These are phyloP conservation scores for Apiospora rasikravindrae DNA, from an alignment of 2,329 filamentous ascomycete genomes.

Conservation along the genomic window DNA sequence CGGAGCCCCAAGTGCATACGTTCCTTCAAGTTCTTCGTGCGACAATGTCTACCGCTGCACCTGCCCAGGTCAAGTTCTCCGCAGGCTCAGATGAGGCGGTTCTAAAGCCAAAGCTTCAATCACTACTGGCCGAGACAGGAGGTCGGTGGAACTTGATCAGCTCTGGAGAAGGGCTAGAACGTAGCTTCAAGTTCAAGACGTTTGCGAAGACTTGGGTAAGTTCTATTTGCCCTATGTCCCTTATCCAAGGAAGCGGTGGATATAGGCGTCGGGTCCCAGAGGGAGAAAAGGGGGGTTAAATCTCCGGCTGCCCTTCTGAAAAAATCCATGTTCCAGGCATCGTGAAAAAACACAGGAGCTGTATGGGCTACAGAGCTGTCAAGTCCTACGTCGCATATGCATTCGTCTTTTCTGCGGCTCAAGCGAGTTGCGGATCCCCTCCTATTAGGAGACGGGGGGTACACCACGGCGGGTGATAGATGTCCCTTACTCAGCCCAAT, in stretches of 20 bases:
- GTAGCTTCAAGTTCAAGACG: constrained; percentile 67
- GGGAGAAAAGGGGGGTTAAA: not conserved
- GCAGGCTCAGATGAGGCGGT: constrained; percentile 49
- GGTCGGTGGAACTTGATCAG: constrained; percentile 57
- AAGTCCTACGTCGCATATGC: not conserved
- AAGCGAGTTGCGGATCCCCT: not conserved
- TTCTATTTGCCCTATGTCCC: constrained; percentile 16
- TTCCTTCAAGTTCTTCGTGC: not conserved
- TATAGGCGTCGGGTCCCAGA: not conserved
- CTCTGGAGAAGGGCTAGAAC: constrained; percentile 61
- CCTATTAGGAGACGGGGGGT: not conserved
- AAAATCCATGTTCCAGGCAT: too few species aligned
- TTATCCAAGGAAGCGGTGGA: not conserved
- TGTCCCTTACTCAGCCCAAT: not conserved
- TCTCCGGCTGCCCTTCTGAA: not conserved
- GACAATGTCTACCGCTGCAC: constrained; percentile 21
- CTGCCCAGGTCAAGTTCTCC: constrained; percentile 45
- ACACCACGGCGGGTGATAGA: not conserved
- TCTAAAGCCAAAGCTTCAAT: constrained; percentile 42
- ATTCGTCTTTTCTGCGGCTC: constrained; percentile 15
- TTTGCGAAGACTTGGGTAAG: constrained; percentile 70
- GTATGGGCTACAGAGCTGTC: not conserved
- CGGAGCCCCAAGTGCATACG: not conserved
- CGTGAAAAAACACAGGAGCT: not conserved
- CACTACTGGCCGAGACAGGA: constrained; percentile 38